Conservation (phyloP, 139 green algal species). For the Diplosphaera chodatii region DNA sequence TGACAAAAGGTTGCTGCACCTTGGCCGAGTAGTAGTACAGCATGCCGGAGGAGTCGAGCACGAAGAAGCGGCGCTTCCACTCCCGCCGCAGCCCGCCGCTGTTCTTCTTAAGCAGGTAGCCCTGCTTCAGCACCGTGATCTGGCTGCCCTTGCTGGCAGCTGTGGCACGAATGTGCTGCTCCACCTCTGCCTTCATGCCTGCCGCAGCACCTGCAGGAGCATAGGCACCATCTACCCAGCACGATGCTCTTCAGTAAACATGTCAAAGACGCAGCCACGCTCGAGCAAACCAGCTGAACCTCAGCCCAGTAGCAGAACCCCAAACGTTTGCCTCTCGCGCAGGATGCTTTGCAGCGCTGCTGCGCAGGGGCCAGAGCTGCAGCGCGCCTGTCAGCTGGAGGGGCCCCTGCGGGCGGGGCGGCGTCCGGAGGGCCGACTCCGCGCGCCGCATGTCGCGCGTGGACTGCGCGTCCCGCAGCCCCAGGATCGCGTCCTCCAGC, state of each 20-base stretch:
- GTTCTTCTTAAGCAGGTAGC: conserved; percentile 73
- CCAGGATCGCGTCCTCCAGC: conserved; percentile 38
- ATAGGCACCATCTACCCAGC: no score
- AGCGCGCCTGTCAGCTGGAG: conserved; percentile 31
- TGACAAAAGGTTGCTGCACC: no score
- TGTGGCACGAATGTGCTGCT: conserved; percentile 38
- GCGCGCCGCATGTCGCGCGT: conserved; percentile 7
- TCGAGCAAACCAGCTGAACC: no score
- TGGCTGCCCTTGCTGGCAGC: conserved; percentile 18
- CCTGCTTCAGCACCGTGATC: conserved; percentile 62
- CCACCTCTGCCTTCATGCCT: conserved; percentile 32
- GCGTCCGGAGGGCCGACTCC: neutral
- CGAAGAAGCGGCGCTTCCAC: conserved; percentile 87
- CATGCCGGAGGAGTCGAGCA: conserved; percentile 70
- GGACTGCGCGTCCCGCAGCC: conserved; percentile 7
- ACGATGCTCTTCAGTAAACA: no score
- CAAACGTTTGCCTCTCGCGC: no score
- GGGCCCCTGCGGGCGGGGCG: conserved; percentile 15
- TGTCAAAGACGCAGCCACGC: no score
- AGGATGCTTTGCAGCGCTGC: no score
- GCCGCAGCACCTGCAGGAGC: conserved; percentile 13
- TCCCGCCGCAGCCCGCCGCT: conserved; percentile 43
- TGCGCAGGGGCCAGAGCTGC: neutral
- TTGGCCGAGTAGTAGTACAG: conserved; percentile 72
- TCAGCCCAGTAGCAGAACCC: no score